phyloP scores from a whole-genome alignment of 129 eudicot species.

The Escallonia rubra region DNA sequence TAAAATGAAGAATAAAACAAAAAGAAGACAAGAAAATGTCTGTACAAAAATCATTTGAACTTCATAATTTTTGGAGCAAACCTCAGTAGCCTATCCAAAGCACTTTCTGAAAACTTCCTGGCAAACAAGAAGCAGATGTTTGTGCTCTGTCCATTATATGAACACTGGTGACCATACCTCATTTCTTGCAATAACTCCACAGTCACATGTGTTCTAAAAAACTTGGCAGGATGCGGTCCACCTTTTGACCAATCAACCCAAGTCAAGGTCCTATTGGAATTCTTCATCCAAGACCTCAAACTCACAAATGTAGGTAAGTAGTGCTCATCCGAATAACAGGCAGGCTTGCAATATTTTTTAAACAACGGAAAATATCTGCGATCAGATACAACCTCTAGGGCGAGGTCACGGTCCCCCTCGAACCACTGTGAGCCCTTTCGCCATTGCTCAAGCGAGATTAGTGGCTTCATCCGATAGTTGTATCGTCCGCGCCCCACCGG shows the following conservation, averaged over 20 bases:
- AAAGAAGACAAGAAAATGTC: background rate
- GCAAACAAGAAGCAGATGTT: conserved; percentile 1
- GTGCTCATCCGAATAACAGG: background rate
- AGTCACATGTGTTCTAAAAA: background rate
- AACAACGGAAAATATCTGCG: background rate
- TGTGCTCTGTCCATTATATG: conserved; percentile 1
- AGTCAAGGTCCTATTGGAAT: conserved; percentile 1
- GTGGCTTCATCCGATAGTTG: background rate
- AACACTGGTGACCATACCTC: background rate
- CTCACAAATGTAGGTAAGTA: conserved; percentile 1
- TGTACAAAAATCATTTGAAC: background rate
- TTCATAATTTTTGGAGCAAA: background rate
- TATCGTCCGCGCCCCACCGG: conserved; percentile 1
- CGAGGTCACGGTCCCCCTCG: background rate
- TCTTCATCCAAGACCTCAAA: background rate
- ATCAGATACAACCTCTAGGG: background rate
- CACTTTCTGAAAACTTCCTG: background rate
- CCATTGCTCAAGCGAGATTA: background rate
- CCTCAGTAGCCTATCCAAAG: background rate
- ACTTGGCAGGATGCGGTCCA: background rate
- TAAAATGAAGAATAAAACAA: too few species aligned
- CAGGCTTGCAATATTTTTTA: background rate
- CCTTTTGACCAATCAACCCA: conserved; percentile 7
- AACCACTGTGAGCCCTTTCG: conserved; percentile 11
- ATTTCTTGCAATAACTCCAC: background rate